phyloP scores from a whole-genome alignment of 495 filamentous ascomycete species.

The Pseudotulostoma volvatum region DNA sequence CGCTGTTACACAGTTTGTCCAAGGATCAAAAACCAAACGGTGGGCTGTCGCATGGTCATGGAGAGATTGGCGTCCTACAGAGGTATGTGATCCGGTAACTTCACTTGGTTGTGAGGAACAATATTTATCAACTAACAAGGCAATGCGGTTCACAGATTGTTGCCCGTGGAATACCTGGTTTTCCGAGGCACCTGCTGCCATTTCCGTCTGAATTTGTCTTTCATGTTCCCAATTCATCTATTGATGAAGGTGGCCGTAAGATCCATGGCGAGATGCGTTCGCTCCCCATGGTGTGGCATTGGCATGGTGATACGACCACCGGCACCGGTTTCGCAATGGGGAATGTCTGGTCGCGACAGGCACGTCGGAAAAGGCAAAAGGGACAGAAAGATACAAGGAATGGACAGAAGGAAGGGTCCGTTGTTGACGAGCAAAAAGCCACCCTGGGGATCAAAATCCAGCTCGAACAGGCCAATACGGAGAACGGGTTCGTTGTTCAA shows the following conservation, averaged over 20 bases:
- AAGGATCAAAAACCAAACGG: constrained; percentile 62
- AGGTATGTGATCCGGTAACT: constrained; percentile 28
- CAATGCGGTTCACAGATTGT: constrained; percentile 24
- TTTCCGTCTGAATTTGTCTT: constrained; percentile 42
- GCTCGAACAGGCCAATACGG: constrained; percentile 12
- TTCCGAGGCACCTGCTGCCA: constrained; percentile 44
- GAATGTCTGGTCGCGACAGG: constrained; percentile 60
- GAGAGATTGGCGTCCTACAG: constrained; percentile 44
- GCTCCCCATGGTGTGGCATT: constrained; percentile 36
- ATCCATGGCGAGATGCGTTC: constrained; percentile 25
- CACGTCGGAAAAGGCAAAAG: constrained; percentile 35
- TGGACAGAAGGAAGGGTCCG: constrained; percentile 10
- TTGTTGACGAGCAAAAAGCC: constrained; percentile 15
- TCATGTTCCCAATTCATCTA: constrained; percentile 9
- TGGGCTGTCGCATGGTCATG: constrained; percentile 91
- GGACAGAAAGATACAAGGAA: constrained; percentile 7
- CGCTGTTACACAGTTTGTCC: constrained; percentile 64
- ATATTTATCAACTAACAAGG: too few species aligned
- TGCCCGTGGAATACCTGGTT: constrained; percentile 36
- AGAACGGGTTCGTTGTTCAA: constrained; percentile 20
- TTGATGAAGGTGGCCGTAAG: constrained; percentile 14
- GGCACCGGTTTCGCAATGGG: constrained; percentile 40
- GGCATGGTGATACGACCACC: constrained; percentile 20
- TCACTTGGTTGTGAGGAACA: too few species aligned
- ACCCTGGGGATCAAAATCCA: constrained; percentile 32